Base-by-base conservation (phyloP, 106 monocot genomes). In the Dendrobium catenatum region DNA sequence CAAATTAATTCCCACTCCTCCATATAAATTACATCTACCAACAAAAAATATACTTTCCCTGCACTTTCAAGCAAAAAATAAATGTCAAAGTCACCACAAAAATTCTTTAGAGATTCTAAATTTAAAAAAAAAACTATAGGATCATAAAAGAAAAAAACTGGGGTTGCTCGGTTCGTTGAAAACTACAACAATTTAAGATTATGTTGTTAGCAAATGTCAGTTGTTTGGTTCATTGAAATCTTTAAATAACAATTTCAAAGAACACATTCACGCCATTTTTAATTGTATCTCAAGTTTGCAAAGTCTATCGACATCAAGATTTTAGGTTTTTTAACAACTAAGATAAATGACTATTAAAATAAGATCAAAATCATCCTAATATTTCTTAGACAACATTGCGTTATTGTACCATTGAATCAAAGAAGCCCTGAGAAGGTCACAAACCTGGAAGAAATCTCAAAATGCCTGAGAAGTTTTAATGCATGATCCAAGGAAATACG, bases 11-110 rank as follows among this genome's bases (percentile, higher is more conserved):
- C 55, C 48, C 74, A 81, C 66, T 49, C 79, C 82, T 54, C 81
- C 56, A 59, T 73, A 51, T 41, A 90, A 83, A 78, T 85, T 85
- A 82, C 79, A 58, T 79, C 37, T 85, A 42, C 86, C 83, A 80
- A 84, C 43, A 16, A 82, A 29, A 10, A 56, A 78, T 10, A 88
- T 83, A 59, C 84, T 86, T 85, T 91, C 89, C 87, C 93, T 94
- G 86, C 75, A 83, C 78, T 82, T 79, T 44, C 29, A 75, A 73
- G 59, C 70, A 79, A 68, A 85, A 54, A 27, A 18, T 4, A 73
- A 44, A 15, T 59, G 74, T 58, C 73, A 49, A 49, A 22, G 1
- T 9, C 22, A 26, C 26, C 10, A 16, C n/a, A 76, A 1, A 47
- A 49, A 44, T 51, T 74, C 40, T 51, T 49, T 42, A 47, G 26